These are phyloP conservation scores for Daldinia sp. DNA, from an alignment of 2,329 filamentous ascomycete genomes.

Conservation along the genomic window DNA sequence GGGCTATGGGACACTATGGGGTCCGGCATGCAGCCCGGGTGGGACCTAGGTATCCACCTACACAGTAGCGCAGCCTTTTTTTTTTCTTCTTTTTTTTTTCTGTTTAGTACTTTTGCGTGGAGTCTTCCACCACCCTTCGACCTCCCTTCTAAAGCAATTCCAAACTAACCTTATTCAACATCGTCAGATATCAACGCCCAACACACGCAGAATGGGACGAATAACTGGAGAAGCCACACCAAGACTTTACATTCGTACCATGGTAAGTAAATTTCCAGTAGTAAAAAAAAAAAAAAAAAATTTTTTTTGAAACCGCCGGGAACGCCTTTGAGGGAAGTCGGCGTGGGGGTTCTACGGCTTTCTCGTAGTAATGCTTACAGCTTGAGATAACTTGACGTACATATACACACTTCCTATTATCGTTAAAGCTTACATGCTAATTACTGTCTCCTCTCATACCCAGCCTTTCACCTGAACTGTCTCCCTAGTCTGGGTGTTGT, in stretches of 20 bases:
- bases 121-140: conserved; percentile 17
- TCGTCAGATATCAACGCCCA: conserved; percentile 6
- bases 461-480: background rate
- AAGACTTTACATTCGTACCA: conserved; percentile 6
- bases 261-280: background rate
- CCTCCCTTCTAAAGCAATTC: conserved; percentile 29
- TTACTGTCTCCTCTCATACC: background rate
- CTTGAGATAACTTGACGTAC: background rate
- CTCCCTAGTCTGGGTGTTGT: conserved; percentile 1
- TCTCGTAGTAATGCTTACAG: conserved; percentile 25
- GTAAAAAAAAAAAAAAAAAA: too few relatives aligned
- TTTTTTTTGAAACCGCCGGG: background rate
- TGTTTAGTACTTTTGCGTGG: conserved; percentile 17
- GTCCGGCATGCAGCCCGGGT: conserved; percentile 40
- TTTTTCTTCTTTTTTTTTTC: background rate
- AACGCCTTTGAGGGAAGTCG: conserved; percentile 3
- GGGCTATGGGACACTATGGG: conserved; percentile 14
- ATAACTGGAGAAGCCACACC: conserved; percentile 1
- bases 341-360: conserved; percentile 25
- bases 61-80: background rate
- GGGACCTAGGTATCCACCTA: conserved; percentile 17
- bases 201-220: background rate
- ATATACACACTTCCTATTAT: background rate
- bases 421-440: background rate
- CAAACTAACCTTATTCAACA: conserved; percentile 31